Conservation (phyloP, 768 basidiomycete genomes). For the Guyanaporus albipodus region DNA sequence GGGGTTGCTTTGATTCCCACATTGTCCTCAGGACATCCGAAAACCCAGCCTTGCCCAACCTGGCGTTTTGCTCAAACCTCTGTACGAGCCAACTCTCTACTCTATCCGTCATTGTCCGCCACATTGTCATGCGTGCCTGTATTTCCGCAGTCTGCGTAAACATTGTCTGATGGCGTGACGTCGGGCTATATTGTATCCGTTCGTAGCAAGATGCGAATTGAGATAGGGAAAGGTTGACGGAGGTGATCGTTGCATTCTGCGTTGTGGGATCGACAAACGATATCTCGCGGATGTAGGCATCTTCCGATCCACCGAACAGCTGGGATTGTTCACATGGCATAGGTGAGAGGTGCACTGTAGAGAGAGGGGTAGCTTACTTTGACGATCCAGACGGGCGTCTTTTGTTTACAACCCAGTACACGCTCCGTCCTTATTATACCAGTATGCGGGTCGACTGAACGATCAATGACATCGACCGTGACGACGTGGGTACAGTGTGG, state of each 20-base stretch:
- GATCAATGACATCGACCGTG: conserved; percentile 83
- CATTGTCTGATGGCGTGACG: conserved; percentile 55
- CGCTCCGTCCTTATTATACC: conserved; percentile 92
- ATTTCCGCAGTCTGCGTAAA: conserved; percentile 93
- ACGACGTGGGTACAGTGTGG: conserved; percentile 87
- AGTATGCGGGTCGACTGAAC: conserved; percentile 75
- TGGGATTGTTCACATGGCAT: conserved; percentile 26
- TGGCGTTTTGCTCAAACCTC: conserved; percentile 90
- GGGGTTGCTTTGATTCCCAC: conserved; percentile 67
- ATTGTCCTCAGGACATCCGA: conserved; percentile 80
- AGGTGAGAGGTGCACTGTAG: conserved; percentile 8
- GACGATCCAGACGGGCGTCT: conserved; percentile 87
- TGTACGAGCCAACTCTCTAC: conserved; percentile 85
- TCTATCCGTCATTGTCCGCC: conserved; percentile 77
- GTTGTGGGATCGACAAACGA: conserved; percentile 86
- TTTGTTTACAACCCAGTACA: conserved; percentile 87
- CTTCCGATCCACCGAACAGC: conserved; percentile 91
- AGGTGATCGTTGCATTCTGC: conserved; percentile 79
- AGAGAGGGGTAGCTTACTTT: conserved; percentile 55
- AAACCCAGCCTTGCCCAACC: conserved; percentile 83
- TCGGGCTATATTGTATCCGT: conserved; percentile 80
- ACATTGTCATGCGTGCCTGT: conserved; percentile 74
- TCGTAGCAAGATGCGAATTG: conserved; percentile 93
- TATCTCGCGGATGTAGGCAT: conserved; percentile 92
- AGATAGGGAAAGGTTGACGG: conserved; percentile 91